Base-by-base conservation (phyloP, 2,329 filamentous ascomycete genomes). In the Diaporthe humulicola region DNA sequence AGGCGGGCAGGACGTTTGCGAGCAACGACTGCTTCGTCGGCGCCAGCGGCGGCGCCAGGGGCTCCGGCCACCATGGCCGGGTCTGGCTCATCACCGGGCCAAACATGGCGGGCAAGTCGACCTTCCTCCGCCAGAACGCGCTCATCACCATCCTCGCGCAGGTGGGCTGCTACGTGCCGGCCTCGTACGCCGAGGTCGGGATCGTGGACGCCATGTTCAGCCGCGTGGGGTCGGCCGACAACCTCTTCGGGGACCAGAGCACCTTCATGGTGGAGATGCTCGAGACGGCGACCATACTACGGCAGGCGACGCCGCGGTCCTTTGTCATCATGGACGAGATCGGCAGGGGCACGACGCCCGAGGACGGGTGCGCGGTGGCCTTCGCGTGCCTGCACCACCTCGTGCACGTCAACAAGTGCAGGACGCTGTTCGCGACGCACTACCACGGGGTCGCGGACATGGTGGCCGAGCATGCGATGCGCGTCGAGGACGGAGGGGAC, bases 221-320 rank as follows among this genome's bases (percentile, higher is more conserved):
- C 81, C 94, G 97, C 81, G 93, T 97, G 30, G 97, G 97, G 2
- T 97, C 95, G 1, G 97, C 96, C 2, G 97, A 99, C 83, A 96
- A 98, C 82, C 88, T 99, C n/a, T 98, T 94, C 85, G 91, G 92
- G 69, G 94, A 98, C 85, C 96, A 98, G 83, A 98, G 95, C 71
- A 99, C 97, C 0, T 99, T 99, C 84, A 98, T 99, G 97, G 95
- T 98, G 1, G 97, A 99, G 85, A 99, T 99, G 97, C 89, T 98
- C 2, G 97, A 99, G 85, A 98, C 97, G 28, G 96, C 96, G 2
- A 90, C 93, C 36, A 99, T 99, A 71, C 88, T 99, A 70, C 94
- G 93, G 76, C 89, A 94, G 78, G 96, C 97, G 0, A 98, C 96
- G 0, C 85, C 92, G 1, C 90, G 93, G 33, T 97, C 94, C 0